Evolutionary conservation across 75 land plant genomes (phyloP).

Genomic region (Pseudotsuga menziesii): DNA sequence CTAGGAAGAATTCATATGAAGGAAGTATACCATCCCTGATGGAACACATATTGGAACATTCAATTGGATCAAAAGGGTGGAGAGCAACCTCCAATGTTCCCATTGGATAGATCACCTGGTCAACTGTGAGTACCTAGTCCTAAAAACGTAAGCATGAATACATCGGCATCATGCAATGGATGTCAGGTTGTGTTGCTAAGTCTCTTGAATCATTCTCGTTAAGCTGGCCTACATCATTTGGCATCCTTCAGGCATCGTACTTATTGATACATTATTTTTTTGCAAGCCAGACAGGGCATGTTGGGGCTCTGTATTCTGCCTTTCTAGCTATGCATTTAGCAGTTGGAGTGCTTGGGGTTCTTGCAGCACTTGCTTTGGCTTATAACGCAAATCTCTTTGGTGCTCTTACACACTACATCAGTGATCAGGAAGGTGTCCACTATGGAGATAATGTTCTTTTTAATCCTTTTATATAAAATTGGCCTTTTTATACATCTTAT

Average conservation of each 20-base stretch:
- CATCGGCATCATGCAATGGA: constrained; percentile 89
- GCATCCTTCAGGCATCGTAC: constrained; percentile 85
- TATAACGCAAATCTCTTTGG: constrained; percentile 99
- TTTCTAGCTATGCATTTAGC: constrained; percentile 98
- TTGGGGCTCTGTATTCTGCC: constrained; percentile 95
- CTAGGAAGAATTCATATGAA: too few species aligned
- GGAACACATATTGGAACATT: too few species aligned
- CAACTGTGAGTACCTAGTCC: too few species aligned
- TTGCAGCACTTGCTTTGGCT: constrained; percentile 93
- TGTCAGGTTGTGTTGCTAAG: constrained; percentile 89
- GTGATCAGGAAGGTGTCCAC: constrained; percentile 99
- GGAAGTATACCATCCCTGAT: too few species aligned
- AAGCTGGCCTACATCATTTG: constrained; percentile 95
- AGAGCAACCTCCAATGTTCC: too few species aligned
- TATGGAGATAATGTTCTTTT: constrained; percentile 73
- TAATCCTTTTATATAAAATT: constrained; percentile 2
- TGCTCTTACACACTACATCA: constrained; percentile 97
- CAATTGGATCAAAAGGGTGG: too few species aligned
- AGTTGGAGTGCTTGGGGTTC: constrained; percentile 87
- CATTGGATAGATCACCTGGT: too few species aligned
- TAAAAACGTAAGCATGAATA: too few species aligned
- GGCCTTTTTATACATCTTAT: background rate
- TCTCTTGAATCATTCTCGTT: constrained; percentile 70
- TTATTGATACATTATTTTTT: constrained; percentile 93
- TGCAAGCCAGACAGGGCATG: constrained; percentile 99